A percentile compares a stretch with the other conserved stretches of the same genome.
Evolutionary conservation across 73 alveolate species (phyloP).

Genomic region (Tetrahymena borealis): DNA sequence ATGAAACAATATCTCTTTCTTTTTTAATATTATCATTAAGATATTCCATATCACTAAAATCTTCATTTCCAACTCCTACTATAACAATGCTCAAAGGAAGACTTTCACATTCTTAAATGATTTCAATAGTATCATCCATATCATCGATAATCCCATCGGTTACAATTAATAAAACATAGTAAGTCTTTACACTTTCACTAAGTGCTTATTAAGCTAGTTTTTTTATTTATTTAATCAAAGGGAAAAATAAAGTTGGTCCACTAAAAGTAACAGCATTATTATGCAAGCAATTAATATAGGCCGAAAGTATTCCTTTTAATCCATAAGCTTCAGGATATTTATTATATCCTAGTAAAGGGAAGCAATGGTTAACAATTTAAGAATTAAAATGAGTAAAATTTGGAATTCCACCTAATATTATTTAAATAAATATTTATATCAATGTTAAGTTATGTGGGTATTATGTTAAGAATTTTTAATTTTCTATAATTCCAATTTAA

Average conservation of each 20-base stretch:
- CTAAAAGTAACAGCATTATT: constrained; percentile 32
- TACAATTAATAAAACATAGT: constrained; percentile 63
- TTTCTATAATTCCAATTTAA: no score
- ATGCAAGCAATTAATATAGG: constrained; percentile 44
- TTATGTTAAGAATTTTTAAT: no score
- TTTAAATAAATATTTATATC: background rate
- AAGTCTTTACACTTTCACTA: constrained; percentile 21
- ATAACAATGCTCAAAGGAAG: constrained; percentile 83
- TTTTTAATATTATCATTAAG: no score
- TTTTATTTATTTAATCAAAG: constrained; percentile 37
- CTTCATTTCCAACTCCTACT: constrained; percentile 88
- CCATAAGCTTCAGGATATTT: constrained; percentile 51
- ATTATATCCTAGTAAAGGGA: constrained; percentile 46
- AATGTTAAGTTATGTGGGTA: no score
- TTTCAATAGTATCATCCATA: constrained; percentile 63
- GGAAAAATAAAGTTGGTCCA: constrained; percentile 66
- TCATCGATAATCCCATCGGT: constrained; percentile 93
- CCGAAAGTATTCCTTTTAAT: constrained; percentile 38
- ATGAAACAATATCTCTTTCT: no score
- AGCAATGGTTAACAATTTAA: constrained; percentile 21
- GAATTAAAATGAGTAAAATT: background rate
- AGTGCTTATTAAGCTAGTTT: background rate
- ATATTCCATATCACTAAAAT: constrained; percentile 79
- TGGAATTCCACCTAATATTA: background rate
- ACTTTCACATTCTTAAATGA: constrained; percentile 45